A percentile compares a stretch with the other conserved stretches of the same genome.
phyloP scores from a whole-genome alignment of 768 basidiomycete species.

The Suillus luteus region DNA sequence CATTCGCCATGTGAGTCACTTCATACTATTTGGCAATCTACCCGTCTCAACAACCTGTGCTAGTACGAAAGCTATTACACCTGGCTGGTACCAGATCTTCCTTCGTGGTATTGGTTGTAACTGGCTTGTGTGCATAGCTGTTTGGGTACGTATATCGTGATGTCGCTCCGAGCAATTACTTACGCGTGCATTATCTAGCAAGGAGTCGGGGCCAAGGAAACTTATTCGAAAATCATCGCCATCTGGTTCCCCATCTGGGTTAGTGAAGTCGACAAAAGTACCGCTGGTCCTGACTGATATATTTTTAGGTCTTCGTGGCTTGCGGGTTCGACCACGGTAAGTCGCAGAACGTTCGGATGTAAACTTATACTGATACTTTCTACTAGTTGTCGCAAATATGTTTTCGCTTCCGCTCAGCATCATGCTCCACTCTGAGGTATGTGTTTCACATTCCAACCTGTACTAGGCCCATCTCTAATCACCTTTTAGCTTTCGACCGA shows the following conservation, averaged over 20 bases:
- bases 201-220: constrained; percentile 67
- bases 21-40: neutral
- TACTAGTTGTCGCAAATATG: constrained; percentile 72
- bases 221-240: constrained; percentile 67
- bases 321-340: constrained; percentile 72
- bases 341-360: constrained; percentile 15
- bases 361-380: constrained; percentile 1
- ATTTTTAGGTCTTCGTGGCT: constrained; percentile 62
- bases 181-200: constrained; percentile 44
- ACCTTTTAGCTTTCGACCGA: constrained; percentile 26
- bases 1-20: constrained; percentile 58
- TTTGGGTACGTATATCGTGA: constrained; percentile 57
- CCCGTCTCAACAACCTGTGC: constrained; percentile 4
- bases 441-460: constrained; percentile 24
- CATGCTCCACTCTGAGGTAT: constrained; percentile 66
- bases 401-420: constrained; percentile 71
- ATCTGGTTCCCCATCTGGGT: constrained; percentile 81
- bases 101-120: constrained; percentile 76
- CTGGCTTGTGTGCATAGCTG: constrained; percentile 72
- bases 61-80: constrained; percentile 64
- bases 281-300: constrained; percentile 4
- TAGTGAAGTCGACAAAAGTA: constrained; percentile 18
- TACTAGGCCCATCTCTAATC: constrained; percentile 38
- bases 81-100: constrained; percentile 73
- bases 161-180: constrained; percentile 8